phyloP scores from a whole-genome alignment of 208 protist genomes.

The Acanthamoeba culbertsoni region DNA sequence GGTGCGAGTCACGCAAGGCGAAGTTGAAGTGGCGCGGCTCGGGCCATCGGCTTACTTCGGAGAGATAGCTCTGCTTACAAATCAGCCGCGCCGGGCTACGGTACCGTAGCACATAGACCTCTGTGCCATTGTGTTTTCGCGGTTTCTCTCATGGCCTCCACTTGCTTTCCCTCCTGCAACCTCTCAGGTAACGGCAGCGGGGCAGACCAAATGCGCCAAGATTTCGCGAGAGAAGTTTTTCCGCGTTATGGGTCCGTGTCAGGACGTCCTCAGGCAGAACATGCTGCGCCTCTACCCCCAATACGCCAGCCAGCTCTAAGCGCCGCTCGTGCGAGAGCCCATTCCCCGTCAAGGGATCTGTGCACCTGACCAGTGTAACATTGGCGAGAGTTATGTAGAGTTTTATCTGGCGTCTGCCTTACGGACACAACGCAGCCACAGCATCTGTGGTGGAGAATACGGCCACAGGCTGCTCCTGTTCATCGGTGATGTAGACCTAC shows the following conservation, averaged over 20 bases:
- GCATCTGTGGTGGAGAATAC: background rate
- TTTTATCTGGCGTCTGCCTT: background rate
- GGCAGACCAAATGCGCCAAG: conserved; percentile 37
- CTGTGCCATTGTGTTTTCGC: too few species aligned
- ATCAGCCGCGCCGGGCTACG: conserved; percentile 57
- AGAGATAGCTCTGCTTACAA: conserved; percentile 66
- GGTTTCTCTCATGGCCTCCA: too few species aligned
- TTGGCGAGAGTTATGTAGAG: background rate
- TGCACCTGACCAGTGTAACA: background rate
- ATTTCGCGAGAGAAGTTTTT: conserved; percentile 72
- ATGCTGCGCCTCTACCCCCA: conserved; percentile 64
- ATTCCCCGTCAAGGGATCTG: too few species aligned
- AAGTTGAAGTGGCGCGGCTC: conserved; percentile 2
- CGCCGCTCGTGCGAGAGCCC: background rate
- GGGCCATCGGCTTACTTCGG: background rate
- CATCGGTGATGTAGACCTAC: background rate
- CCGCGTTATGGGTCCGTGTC: conserved; percentile 62
- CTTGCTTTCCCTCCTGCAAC: too few species aligned
- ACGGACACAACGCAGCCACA: background rate
- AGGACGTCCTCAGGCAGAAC: conserved; percentile 76
- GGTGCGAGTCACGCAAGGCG: background rate
- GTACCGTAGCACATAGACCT: too few species aligned
- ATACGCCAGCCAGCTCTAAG: conserved; percentile 1
- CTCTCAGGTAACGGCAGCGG: conserved; percentile 18
- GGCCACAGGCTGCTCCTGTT: background rate